Evolutionary conservation across 192 early-diverging fungal genomes (phyloP).

Genomic region (Coemansia sp.): DNA sequence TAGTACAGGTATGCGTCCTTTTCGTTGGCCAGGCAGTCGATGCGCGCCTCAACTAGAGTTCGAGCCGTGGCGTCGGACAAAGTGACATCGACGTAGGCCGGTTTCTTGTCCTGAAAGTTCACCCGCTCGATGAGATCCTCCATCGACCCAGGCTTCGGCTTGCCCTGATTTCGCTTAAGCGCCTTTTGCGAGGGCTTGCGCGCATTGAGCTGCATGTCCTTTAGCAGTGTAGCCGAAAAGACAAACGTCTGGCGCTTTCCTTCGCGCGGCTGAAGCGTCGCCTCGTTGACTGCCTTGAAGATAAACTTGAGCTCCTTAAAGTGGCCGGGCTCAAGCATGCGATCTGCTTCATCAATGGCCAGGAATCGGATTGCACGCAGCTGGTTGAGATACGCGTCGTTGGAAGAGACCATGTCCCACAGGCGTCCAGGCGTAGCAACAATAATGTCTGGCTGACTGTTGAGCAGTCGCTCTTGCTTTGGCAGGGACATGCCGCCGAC

Average conservation of each 20-base stretch:
- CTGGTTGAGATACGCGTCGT: slow-evolving; percentile 55
- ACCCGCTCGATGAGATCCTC: slow-evolving; percentile 72
- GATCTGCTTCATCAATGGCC: slow-evolving; percentile 82
- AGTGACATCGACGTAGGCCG: slow-evolving; percentile 74
- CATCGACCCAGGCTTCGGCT: slow-evolving; percentile 52
- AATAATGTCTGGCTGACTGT: slow-evolving; percentile 65
- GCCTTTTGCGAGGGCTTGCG: slow-evolving; percentile 29
- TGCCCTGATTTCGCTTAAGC: slow-evolving; percentile 12
- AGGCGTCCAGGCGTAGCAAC: slow-evolving; percentile 81
- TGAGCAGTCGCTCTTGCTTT: slow-evolving; percentile 81
- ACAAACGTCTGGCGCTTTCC: slow-evolving; percentile 78
- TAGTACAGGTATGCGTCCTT: slow-evolving; percentile 89
- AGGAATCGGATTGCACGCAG: slow-evolving; percentile 64
- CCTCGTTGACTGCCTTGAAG: slow-evolving; percentile 51
- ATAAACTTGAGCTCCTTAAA: slow-evolving; percentile 71
- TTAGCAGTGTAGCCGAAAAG: slow-evolving; percentile 85
- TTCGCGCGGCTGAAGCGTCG: slow-evolving; percentile 14
- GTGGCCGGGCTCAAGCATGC: slow-evolving; percentile 77
- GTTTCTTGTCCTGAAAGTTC: slow-evolving; percentile 72
- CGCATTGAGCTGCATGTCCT: slow-evolving; percentile 41
- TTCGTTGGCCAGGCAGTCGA: slow-evolving; percentile 80
- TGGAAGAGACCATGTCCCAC: slow-evolving; percentile 64
- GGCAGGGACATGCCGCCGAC: slow-evolving; percentile 94
- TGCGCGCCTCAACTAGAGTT: slow-evolving; percentile 72
- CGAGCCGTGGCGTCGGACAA: slow-evolving; percentile 64